phyloP scores from a whole-genome alignment of 495 filamentous ascomycete genomes.

The Margaritispora aquatica region DNA sequence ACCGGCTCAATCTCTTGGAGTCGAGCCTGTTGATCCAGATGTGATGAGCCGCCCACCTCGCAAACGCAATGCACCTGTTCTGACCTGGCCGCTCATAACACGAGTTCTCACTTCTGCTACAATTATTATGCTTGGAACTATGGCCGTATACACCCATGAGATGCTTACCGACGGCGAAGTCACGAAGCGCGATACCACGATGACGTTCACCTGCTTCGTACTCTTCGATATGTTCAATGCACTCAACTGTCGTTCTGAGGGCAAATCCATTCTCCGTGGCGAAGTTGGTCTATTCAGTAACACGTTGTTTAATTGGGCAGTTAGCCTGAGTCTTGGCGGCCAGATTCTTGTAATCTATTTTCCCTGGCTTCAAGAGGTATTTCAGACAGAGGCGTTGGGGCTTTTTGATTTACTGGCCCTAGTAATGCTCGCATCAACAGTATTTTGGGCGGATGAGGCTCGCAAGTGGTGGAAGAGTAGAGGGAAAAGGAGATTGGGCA shows the following conservation, averaged over 20 bases:
- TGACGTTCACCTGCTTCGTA: constrained; percentile 99
- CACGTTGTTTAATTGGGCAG: constrained; percentile 93
- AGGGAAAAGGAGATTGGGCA: constrained; percentile 21
- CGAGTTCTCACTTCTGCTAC: constrained; percentile 82
- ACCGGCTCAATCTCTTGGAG: constrained; percentile 92
- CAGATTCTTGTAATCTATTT: constrained; percentile 91
- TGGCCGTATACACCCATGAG: constrained; percentile 83
- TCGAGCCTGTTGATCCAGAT: constrained; percentile 89
- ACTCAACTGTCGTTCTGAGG: constrained; percentile 84
- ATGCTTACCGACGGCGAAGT: constrained; percentile 74
- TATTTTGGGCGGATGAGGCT: constrained; percentile 92
- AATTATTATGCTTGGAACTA: constrained; percentile 87
- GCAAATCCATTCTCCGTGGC: constrained; percentile 78
- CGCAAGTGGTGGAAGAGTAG: constrained; percentile 60
- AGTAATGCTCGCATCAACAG: constrained; percentile 68
- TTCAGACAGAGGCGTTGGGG: constrained; percentile 86
- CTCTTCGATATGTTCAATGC: constrained; percentile 99
- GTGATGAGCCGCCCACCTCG: constrained; percentile 92
- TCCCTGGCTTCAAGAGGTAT: constrained; percentile 85
- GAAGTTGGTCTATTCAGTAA: constrained; percentile 80
- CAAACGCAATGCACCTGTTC: constrained; percentile 72
- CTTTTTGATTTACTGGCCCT: constrained; percentile 66
- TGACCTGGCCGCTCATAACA: constrained; percentile 73
- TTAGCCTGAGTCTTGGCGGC: constrained; percentile 73
- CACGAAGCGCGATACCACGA: constrained; percentile 91